These are phyloP conservation scores for Mercurialis annua DNA, from an alignment of 345 rosid species.

Conservation along the genomic window DNA sequence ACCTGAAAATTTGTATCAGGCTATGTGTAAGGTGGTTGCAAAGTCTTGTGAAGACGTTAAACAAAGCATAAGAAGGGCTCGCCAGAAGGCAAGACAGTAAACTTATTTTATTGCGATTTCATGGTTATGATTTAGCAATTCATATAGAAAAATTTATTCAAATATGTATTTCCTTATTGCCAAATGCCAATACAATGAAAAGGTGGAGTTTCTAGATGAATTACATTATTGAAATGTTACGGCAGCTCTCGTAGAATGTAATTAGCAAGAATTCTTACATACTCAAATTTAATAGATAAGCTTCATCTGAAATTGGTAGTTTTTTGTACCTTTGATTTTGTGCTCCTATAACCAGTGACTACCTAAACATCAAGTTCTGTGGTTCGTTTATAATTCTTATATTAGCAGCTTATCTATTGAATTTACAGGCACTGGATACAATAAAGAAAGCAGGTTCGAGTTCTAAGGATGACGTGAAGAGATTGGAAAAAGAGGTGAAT, in stretches of 20 bases:
- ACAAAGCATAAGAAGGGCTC: conserved; percentile 87
- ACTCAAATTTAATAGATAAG: background rate
- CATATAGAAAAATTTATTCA: background rate
- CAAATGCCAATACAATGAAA: background rate
- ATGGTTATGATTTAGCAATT: background rate
- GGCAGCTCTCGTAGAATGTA: background rate
- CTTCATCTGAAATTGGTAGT: background rate
- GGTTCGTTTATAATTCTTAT: background rate
- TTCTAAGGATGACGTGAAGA: conserved; percentile 84
- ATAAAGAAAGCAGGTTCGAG: conserved; percentile 72
- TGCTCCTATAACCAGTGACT: background rate
- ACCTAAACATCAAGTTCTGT: background rate
- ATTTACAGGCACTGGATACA: conserved; percentile 73
- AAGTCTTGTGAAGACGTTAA: conserved; percentile 88
- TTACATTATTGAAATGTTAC: background rate
- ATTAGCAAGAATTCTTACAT: background rate
- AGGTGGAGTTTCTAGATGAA: background rate
- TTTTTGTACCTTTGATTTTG: background rate
- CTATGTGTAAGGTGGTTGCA: conserved; percentile 80
- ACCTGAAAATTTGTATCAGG: conserved; percentile 38
- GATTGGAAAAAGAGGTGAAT: conserved; percentile 89
- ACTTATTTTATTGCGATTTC: background rate
- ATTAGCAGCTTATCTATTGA: conserved; percentile 1
- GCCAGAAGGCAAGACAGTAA: conserved; percentile 64
- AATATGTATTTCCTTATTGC: too few species aligned